Evolutionary conservation across 768 basidiomycete genomes (phyloP).

Genomic region (Rhodotorula paludigena): DNA sequence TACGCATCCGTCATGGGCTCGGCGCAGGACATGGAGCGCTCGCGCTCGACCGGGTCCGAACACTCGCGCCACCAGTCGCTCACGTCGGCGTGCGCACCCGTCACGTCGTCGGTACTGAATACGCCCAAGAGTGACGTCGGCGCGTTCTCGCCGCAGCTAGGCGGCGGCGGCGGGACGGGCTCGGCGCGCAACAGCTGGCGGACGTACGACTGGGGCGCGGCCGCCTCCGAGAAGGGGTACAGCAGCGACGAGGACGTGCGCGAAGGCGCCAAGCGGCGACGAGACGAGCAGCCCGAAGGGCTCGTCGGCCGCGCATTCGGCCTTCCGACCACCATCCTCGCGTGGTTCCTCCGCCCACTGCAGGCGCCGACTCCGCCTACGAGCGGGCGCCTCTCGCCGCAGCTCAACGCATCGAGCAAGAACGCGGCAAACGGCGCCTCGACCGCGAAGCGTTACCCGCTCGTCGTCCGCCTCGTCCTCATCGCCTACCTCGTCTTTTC

Average conservation of each 20-base stretch:
- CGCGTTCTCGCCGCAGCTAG: slow-evolving; percentile 11
- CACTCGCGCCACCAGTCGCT: slow-evolving; percentile 36
- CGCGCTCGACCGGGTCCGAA: slow-evolving; percentile 16
- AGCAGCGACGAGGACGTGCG: slow-evolving; percentile 24
- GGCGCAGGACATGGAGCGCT: slow-evolving; percentile 26
- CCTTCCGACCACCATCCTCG: slow-evolving; percentile 9
- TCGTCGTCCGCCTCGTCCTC: slow-evolving; percentile 29
- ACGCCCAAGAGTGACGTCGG: slow-evolving; percentile 22
- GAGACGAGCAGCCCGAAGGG: neutral
- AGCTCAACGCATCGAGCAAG: slow-evolving; percentile 14
- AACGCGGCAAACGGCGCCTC: neutral
- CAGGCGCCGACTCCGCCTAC: neutral
- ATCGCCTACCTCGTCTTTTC: slow-evolving; percentile 39
- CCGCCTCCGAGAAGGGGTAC: neutral
- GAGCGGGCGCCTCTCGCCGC: slow-evolving; percentile 12
- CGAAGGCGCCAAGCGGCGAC: slow-evolving; percentile 12
- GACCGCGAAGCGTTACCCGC: slow-evolving; percentile 18
- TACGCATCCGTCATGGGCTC: slow-evolving; percentile 20
- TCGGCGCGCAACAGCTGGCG: slow-evolving; percentile 10
- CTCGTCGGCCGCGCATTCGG: slow-evolving; percentile 5
- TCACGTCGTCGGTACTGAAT: slow-evolving; percentile 17
- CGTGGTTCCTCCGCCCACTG: slow-evolving; percentile 27
- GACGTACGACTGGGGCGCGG: slow-evolving; percentile 32
- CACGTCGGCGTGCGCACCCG: slow-evolving; percentile 38
- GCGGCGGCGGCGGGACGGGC: too few relatives aligned